phyloP scores from a whole-genome alignment of 352 stramenopile genomes.

The Phytopythium helicoides region DNA sequence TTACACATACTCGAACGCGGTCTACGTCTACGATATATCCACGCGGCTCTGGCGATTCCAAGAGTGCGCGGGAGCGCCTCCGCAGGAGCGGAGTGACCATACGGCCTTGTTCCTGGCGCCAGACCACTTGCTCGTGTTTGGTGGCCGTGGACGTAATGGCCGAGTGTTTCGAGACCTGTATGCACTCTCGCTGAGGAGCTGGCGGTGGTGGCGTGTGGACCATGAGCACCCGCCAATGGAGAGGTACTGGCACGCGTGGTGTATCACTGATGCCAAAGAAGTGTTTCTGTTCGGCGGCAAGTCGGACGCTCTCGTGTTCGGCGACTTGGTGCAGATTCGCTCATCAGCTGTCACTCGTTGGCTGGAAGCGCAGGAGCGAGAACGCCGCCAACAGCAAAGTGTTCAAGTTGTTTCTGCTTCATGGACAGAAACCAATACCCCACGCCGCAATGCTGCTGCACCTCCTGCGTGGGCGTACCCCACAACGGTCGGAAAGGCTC shows the following conservation, averaged over 20 bases:
- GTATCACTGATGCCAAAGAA: constrained; percentile 19
- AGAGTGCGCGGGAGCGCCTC: constrained; percentile 32
- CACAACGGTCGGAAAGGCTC: constrained; percentile 46
- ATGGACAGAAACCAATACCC: not conserved
- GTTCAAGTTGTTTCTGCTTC: not conserved
- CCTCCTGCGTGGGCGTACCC: constrained; percentile 28
- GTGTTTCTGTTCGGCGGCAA: constrained; percentile 69
- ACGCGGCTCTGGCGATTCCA: constrained; percentile 32
- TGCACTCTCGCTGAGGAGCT: constrained; percentile 39
- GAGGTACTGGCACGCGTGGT: constrained; percentile 46
- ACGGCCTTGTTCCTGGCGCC: constrained; percentile 49
- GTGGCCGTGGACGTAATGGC: constrained; percentile 50
- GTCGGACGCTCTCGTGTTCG: constrained; percentile 46
- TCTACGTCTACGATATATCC: constrained; percentile 48
- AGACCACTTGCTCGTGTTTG: constrained; percentile 46
- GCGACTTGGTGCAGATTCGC: constrained; percentile 44
- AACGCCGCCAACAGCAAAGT: not conserved
- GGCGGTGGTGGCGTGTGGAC: constrained; percentile 49
- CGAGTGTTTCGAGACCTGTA: constrained; percentile 50
- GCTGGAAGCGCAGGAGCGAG: not conserved
- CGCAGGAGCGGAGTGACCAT: constrained; percentile 54
- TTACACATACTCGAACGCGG: constrained; percentile 59
- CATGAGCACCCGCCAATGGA: constrained; percentile 21
- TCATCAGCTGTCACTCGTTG: not conserved
- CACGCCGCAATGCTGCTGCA: not conserved